Conservation (phyloP, 140 eudicot genomes). For the Erigeron philadelphicus region DNA sequence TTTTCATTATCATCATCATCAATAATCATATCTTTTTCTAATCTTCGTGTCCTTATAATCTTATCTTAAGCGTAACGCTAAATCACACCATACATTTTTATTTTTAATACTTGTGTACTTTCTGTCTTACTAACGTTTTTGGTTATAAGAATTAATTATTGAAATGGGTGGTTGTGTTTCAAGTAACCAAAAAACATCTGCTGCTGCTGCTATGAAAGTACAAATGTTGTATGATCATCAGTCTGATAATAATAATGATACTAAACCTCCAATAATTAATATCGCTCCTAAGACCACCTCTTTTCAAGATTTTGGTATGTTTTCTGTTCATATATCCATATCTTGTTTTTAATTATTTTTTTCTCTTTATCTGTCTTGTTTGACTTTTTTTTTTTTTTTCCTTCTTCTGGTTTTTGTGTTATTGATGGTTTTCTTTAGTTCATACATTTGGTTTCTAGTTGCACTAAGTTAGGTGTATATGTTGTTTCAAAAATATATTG, state of each 20-base stretch:
- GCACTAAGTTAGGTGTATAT: too few relatives aligned
- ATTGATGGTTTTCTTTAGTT: background rate
- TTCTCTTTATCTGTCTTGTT: background rate
- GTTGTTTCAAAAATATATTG: too few relatives aligned
- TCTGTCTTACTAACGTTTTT: constrained; percentile 9
- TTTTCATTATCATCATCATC: background rate
- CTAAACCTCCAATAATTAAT: constrained; percentile 20
- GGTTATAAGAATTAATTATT: background rate
- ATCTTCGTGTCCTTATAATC: background rate
- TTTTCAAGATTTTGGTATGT: constrained; percentile 38
- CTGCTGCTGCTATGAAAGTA: constrained; percentile 20
- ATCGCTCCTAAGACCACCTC: constrained; percentile 27
- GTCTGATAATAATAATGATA: constrained; percentile 23
- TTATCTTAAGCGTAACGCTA: constrained; percentile 42
- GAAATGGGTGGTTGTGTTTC: constrained; percentile 39
- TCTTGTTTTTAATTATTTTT: too few relatives aligned
- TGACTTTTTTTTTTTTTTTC: background rate
- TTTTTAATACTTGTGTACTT: constrained; percentile 2
- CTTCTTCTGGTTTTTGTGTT: background rate
- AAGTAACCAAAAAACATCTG: constrained; percentile 23
- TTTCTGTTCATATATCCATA: background rate
- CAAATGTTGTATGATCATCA: constrained; percentile 14
- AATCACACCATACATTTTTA: constrained; percentile 33
- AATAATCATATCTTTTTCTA: background rate
- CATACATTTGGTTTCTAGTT: too few relatives aligned